phyloP scores from a whole-genome alignment of 2,329 filamentous ascomycete species.

The Passalora sequoiae region DNA sequence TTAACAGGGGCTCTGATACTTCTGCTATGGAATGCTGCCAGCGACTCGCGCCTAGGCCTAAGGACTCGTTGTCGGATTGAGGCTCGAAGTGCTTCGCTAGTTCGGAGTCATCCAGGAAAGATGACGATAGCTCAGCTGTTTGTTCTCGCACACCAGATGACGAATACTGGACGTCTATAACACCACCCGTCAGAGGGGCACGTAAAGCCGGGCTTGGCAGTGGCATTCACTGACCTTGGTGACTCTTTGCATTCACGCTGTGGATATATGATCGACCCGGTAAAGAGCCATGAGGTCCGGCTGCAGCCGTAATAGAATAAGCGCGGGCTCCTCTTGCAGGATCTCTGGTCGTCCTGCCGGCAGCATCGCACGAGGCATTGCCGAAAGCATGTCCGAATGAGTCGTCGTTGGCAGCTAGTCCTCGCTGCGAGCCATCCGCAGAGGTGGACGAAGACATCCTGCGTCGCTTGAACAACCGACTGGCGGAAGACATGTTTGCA shows the following conservation, averaged over 20 bases:
- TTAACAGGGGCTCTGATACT: conserved; percentile 32
- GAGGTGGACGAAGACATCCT: conserved; percentile 20
- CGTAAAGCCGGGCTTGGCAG: neutral
- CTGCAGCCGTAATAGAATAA: conserved; percentile 12
- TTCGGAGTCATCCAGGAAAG: conserved; percentile 34
- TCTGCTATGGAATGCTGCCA: conserved; percentile 32
- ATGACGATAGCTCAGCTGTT: conserved; percentile 36
- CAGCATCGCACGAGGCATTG: conserved; percentile 2
- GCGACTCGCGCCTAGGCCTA: conserved; percentile 1
- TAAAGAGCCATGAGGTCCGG: conserved; percentile 18
- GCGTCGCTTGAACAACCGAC: conserved; percentile 20
- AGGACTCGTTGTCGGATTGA: conserved; percentile 4
- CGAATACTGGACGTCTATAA: conserved; percentile 42
- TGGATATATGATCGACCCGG: conserved; percentile 36
- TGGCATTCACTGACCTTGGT: conserved; percentile 14
- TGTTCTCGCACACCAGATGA: conserved; percentile 37
- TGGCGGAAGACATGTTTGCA: conserved; percentile 18
- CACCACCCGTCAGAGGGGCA: neutral
- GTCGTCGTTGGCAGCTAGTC: conserved; percentile 13
- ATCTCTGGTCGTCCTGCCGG: neutral
- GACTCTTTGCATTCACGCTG: conserved; percentile 21
- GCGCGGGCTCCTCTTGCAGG: conserved; percentile 6
- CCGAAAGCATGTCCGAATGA: conserved; percentile 6
- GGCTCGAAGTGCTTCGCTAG: conserved; percentile 21
- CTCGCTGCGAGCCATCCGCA: conserved; percentile 2